These are phyloP conservation scores for Aspergillus bridgeri DNA, from an alignment of 495 filamentous ascomycete species.

Conservation along the genomic window DNA sequence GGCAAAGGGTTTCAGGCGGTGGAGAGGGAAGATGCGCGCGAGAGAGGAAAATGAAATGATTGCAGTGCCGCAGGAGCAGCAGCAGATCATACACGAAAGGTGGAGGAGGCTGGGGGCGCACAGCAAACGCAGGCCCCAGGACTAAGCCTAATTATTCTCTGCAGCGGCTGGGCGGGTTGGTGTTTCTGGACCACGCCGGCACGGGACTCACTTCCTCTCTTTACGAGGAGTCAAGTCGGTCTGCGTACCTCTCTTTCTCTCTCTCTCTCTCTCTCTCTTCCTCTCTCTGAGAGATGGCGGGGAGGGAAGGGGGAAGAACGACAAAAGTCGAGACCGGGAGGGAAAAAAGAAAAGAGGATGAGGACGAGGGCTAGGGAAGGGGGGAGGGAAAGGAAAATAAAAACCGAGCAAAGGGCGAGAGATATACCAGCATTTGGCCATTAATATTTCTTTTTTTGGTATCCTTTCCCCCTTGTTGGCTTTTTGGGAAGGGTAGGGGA, in stretches of 20 bases:
- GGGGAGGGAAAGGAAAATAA: conserved; percentile 7
- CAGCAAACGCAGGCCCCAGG: conserved; percentile 27
- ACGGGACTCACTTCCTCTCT: background rate
- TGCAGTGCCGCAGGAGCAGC: conserved; percentile 16
- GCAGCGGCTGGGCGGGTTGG: conserved; percentile 16
- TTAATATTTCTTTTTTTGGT: conserved; percentile 8
- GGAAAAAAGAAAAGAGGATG: too few relatives aligned
- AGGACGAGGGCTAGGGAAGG: background rate
- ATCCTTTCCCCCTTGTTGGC: conserved; percentile 4
- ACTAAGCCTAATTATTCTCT: conserved; percentile 21
- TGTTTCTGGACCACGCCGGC: conserved; percentile 13
- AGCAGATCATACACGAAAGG: conserved; percentile 26
- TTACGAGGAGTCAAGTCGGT: background rate
- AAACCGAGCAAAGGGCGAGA: conserved; percentile 23
- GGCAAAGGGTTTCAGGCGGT: conserved; percentile 10
- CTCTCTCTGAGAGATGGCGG: conserved; percentile 4
- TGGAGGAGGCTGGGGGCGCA: conserved; percentile 24
- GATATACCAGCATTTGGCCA: conserved; percentile 3
- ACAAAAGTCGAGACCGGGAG: background rate
- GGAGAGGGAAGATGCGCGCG: conserved; percentile 3
- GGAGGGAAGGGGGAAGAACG: conserved; percentile 3
- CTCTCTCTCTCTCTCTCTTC: background rate
- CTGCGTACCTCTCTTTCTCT: too few relatives aligned
- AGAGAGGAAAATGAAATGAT: conserved; percentile 21
- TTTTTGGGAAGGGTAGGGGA: background rate